These are phyloP conservation scores for Pseudonectria buxi DNA, from an alignment of 2,329 filamentous ascomycete genomes.

Conservation along the genomic window DNA sequence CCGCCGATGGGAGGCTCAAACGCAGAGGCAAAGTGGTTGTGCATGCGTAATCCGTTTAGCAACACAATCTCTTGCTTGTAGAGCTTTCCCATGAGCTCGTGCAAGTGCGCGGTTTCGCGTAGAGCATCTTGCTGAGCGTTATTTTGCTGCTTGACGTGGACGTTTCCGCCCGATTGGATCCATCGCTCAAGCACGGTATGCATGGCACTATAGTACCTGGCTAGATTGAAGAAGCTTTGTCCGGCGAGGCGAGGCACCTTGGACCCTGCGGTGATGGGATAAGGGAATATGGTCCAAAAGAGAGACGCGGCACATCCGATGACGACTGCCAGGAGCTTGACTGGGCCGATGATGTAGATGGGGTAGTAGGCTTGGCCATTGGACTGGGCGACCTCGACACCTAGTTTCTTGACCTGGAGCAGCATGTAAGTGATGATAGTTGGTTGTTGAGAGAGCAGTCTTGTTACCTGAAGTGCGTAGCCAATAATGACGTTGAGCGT, in stretches of 20 bases:
- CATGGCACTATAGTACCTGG: constrained; percentile 7
- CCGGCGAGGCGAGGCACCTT: constrained; percentile 6
- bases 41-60: constrained; percentile 3
- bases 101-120: background rate
- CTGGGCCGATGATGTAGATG: constrained; percentile 8
- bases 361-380: constrained; percentile 8
- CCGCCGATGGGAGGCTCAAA: constrained; percentile 7
- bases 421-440: background rate
- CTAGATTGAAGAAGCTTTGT: constrained; percentile 6
- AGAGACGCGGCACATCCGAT: constrained; percentile 7
- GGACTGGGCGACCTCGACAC: constrained; percentile 2
- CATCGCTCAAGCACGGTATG: constrained; percentile 3
- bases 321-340: constrained; percentile 7
- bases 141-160: background rate
- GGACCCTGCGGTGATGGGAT: constrained; percentile 9
- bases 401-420: constrained; percentile 5
- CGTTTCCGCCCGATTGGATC: background rate
- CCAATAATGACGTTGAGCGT: constrained; percentile 9
- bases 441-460: background rate
- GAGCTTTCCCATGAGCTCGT: background rate
- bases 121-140: background rate
- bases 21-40: constrained; percentile 3
- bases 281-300: constrained; percentile 10
- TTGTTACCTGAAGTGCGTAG: constrained; percentile 10
- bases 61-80: constrained; percentile 4